Evolutionary conservation across 116 monocot genomes (phyloP).

Genomic region (Zostera marina): DNA sequence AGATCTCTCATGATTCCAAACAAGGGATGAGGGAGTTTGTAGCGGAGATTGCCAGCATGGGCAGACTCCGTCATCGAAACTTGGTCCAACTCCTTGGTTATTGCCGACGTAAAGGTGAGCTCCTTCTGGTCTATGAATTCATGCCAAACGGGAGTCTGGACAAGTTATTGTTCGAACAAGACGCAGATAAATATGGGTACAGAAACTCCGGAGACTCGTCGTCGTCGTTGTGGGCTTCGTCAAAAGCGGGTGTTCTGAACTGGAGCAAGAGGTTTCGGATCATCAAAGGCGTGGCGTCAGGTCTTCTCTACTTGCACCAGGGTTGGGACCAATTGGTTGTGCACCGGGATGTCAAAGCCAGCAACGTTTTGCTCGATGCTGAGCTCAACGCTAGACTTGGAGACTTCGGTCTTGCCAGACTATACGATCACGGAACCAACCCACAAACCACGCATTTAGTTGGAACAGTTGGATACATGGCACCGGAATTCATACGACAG

Average conservation of each 20-base stretch:
- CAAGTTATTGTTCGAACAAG: constrained; percentile 17
- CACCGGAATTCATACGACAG: constrained; percentile 17
- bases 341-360: constrained; percentile 16
- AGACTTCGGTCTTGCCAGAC: constrained; percentile 11
- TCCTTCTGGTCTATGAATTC: constrained; percentile 20
- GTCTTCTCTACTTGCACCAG: constrained; percentile 36
- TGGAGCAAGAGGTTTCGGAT: constrained; percentile 30
- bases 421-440: constrained; percentile 8
- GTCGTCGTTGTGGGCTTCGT: no score
- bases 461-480: constrained; percentile 11
- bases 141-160: constrained; percentile 38
- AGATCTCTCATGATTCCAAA: constrained; percentile 8
- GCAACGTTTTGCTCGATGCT: constrained; percentile 8
- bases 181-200: no score
- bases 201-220: no score
- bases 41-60: constrained; percentile 16
- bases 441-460: constrained; percentile 10
- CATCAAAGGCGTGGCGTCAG: constrained; percentile 34
- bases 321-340: constrained; percentile 38
- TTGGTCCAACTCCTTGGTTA: constrained; percentile 46
- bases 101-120: constrained; percentile 26
- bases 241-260: constrained; percentile 2
- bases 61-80: constrained; percentile 35
- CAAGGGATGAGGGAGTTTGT: constrained; percentile 22
- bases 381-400: constrained; percentile 9